Evolutionary conservation across 2,329 filamentous ascomycete genomes (phyloP), one percentile per base, ranked within the genome.

Genomic region (Nothophaeocryptopus gaeumannii): DNA sequence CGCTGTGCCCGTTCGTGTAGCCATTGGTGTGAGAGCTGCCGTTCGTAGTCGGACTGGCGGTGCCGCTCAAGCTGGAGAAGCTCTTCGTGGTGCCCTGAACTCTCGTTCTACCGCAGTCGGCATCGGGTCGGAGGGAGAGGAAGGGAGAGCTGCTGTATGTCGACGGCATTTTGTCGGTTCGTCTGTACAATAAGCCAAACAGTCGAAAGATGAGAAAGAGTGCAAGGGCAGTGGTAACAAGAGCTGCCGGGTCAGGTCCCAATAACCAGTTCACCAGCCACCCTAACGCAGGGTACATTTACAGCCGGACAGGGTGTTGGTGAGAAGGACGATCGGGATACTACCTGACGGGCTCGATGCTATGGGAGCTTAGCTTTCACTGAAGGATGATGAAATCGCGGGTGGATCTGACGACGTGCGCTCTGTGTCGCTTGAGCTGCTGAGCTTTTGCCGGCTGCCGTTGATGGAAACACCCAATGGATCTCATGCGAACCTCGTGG

Each of bases 41-140:
- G 34, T 57, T 56, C 41, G 39, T 43, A 5, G 46, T 49, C 8
- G 56, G 55, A 4, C 39, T 54, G 12, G 50, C 50, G 40, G 51
- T 36, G 10, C 51, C 52, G 34, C 54, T 59, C 20, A 59, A 45
- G 26, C 54, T 52, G 13, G 50, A 42, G 32, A 59, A 59, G 52
- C 54, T 57, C 51, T 54, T 57, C 36, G 45, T 36, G 13, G 38
- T 26, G 8, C 37, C 35, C 33, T 51, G 44, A 13, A 43, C 45
- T 40, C 54, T 53, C 8, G 41, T 36, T 34, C 60, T 53, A n/a
- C 60, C 62, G 34, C 62, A 63, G 37, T 58, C 55, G 12, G 59
- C 45, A 29, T 63, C 61, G 10, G 62, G 61, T 30, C 52, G 45
- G 39, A 64, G 57, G 15, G 59, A 62, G 20, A 60, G 46, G 53